Percentiles rank a stretch among this genome's conserved stretches.
Conservation (phyloP, 768 basidiomycete species). For the Paxillus involutus region DNA sequence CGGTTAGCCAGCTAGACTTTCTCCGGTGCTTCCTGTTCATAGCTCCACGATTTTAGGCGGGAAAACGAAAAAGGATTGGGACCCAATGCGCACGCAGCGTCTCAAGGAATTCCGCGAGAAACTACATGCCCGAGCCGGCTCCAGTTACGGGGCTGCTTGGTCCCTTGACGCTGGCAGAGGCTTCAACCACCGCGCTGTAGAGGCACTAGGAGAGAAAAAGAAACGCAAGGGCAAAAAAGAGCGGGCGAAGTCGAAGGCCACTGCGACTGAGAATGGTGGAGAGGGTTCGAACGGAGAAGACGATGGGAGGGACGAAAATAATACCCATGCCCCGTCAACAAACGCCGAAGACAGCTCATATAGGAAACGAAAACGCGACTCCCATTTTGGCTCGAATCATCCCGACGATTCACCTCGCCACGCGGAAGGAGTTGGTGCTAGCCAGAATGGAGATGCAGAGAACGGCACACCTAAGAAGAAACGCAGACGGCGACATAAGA, state of each 20-base stretch:
- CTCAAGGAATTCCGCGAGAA: slow-evolving; percentile 72
- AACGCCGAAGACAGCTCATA: neutral
- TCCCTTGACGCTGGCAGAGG: slow-evolving; percentile 4
- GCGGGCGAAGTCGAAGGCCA: slow-evolving; percentile 50
- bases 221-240: slow-evolving; percentile 75
- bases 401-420: slow-evolving; percentile 11
- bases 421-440: slow-evolving; percentile 7
- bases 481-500: slow-evolving; percentile 43
- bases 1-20: slow-evolving; percentile 7
- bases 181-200: slow-evolving; percentile 5
- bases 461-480: slow-evolving; percentile 31
- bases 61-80: slow-evolving; percentile 47
- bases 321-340: neutral
- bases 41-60: slow-evolving; percentile 9
- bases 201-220: slow-evolving; percentile 38
- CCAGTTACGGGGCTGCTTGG: slow-evolving; percentile 18
- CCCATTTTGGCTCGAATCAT: slow-evolving; percentile 1
- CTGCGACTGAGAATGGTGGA: slow-evolving; percentile 13
- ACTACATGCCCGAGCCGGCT: slow-evolving; percentile 44
- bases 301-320: neutral
- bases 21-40: neutral
- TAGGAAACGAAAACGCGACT: slow-evolving; percentile 20
- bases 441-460: neutral
- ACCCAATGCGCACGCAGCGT: slow-evolving; percentile 58
- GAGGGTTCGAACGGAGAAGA: slow-evolving; percentile 1